Evolutionary conservation across 768 basidiomycete genomes (phyloP), one percentile per base, ranked within the genome.

Genomic region (Lactarius hatsudake): DNA sequence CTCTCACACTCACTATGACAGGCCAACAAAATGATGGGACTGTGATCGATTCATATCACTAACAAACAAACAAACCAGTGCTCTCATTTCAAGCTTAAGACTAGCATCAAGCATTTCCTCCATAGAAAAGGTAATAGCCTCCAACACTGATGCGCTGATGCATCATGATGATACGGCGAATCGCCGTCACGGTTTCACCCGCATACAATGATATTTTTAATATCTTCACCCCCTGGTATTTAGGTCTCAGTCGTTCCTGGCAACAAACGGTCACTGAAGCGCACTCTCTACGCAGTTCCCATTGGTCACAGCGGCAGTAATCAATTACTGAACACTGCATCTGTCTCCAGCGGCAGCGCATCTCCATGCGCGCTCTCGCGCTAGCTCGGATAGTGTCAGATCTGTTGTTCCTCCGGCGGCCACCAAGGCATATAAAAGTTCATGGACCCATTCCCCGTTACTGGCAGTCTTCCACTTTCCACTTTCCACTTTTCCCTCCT

Each of bases 201-300:
- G 48, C 13, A 51, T 51, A 43, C 6, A 17, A 36, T 56, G 38
- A 26, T 54, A 6, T n/a, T 38, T 55, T 30, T 10, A n/a, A 18
- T 12, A 20, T 5, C 12, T 51, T 51, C 26, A n/a, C 53, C 26
- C 28, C 40, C 17, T 28, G 15, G 40, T 10, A 55, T 61, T 30
- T 43, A 43, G 43, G 56, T 26, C 61, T 5, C 28, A n/a, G n/a
- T 58, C 45, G 61, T 51, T 23, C 65, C 61, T 62, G 56, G 65
- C 26, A 66, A 54, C 55, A 48, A 57, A 18, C 43, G 10, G 18
- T 32, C 45, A 13, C 30, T 30, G 5, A 30, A 32, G 18, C 9
- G 18, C 10, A 2, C 9, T 53, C 18, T 28, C 30, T 56, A 34
- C 55, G 51, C 51, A n/a, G 26, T 53, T 53, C 51, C 26, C 26